phyloP scores from a whole-genome alignment of 1,284 basidiomycete genomes.

The Heterobasidion parviporum region DNA sequence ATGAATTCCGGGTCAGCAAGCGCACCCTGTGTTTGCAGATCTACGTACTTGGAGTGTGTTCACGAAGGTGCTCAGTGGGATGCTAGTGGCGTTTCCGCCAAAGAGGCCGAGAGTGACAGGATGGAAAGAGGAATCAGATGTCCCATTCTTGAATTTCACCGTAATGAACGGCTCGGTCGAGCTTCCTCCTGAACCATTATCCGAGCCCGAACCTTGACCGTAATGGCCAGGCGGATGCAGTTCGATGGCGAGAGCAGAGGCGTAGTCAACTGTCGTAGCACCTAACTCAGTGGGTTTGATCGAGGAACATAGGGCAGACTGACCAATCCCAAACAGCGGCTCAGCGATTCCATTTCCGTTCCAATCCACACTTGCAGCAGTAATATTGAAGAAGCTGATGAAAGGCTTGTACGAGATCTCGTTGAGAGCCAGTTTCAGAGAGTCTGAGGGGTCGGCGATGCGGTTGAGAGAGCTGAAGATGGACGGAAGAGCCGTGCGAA shows the following conservation, averaged over 20 bases:
- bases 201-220: too few species aligned
- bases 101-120: slow-evolving; percentile 9
- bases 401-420: slow-evolving; percentile 46
- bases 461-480: slow-evolving; percentile 32
- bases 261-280: slow-evolving; percentile 35
- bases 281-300: neutral
- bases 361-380: slow-evolving; percentile 21
- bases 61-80: slow-evolving; percentile 26
- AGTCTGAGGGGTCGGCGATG: slow-evolving; percentile 29
- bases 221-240: slow-evolving; percentile 16
- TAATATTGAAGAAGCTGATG: slow-evolving; percentile 41
- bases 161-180: slow-evolving; percentile 18
- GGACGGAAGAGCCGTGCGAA: slow-evolving; percentile 35
- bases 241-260: slow-evolving; percentile 36
- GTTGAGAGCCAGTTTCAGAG: slow-evolving; percentile 34
- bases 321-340: slow-evolving; percentile 17
- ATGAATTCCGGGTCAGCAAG: neutral
- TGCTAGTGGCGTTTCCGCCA: slow-evolving; percentile 8
- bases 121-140: slow-evolving; percentile 20
- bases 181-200: slow-evolving; percentile 5
- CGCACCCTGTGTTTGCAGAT: neutral
- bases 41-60: slow-evolving; percentile 22
- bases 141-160: slow-evolving; percentile 46
- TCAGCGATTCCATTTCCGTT: slow-evolving; percentile 17
- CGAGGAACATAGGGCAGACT: neutral